These are phyloP conservation scores for Neophaeococcomyces mojaviensis DNA, from an alignment of 2,329 filamentous ascomycete genomes.

Conservation along the genomic window DNA sequence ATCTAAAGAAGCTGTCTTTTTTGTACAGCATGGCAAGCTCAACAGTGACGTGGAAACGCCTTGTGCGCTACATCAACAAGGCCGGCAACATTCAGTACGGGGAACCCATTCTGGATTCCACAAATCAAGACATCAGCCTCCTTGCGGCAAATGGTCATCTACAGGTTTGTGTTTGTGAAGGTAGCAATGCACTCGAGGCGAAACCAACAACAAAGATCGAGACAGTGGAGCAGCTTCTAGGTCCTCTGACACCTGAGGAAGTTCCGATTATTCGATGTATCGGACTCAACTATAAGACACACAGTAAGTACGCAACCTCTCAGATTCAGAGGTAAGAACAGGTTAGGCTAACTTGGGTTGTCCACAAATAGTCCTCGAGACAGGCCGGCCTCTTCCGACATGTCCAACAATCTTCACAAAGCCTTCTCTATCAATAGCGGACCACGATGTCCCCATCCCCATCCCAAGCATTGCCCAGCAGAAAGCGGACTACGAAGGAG, in stretches of 20 bases:
- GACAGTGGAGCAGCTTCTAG: not conserved
- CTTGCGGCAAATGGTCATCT: not conserved
- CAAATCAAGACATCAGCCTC: no score
- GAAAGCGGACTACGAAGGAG: slow-evolving; percentile 17
- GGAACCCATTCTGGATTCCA: no score
- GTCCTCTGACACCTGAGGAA: slow-evolving; percentile 1
- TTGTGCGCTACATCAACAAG: no score
- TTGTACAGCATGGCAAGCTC: no score
- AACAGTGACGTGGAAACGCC: no score
- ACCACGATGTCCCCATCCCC: slow-evolving; percentile 28
- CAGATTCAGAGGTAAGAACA: not conserved
- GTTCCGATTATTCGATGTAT: slow-evolving; percentile 13
- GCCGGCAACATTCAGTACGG: no score
- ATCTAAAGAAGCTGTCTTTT: no score
- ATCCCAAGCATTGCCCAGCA: slow-evolving; percentile 30
- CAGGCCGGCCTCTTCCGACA: slow-evolving; percentile 30
- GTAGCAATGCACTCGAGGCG: not conserved
- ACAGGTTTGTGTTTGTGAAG: not conserved
- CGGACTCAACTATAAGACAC: slow-evolving; percentile 14
- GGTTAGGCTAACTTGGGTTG: no score
- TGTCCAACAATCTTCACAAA: slow-evolving; percentile 37
- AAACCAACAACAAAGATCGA: not conserved
- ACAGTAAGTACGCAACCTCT: slow-evolving; percentile 9
- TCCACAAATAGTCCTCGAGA: slow-evolving; percentile 28
- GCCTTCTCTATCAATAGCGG: slow-evolving; percentile 27